Conservation (phyloP, 176 grass and related monocot species). For the Musa troglodytarum region DNA sequence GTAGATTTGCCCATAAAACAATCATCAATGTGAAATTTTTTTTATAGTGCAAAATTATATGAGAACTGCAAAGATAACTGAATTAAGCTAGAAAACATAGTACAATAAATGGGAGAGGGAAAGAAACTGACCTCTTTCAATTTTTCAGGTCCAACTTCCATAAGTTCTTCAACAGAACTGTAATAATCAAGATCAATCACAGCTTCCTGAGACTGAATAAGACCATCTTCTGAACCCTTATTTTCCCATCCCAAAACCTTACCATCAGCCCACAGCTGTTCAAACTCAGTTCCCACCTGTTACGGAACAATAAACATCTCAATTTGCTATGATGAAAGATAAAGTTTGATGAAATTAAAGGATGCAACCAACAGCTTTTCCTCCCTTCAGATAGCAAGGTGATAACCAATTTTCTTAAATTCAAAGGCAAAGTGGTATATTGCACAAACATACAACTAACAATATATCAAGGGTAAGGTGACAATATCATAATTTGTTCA, state of each 20-base stretch:
- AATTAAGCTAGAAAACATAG: not conserved
- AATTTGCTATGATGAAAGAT: not conserved
- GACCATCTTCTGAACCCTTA: constrained; percentile 39
- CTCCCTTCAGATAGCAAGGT: not conserved
- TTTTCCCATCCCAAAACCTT: constrained; percentile 61
- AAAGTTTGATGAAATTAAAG: not conserved
- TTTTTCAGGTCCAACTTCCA: constrained; percentile 73
- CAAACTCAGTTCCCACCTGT: constrained; percentile 81
- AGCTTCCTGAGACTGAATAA: constrained; percentile 25
- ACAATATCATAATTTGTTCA: not conserved
- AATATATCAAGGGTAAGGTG: not conserved
- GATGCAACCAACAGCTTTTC: not conserved
- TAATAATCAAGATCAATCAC: constrained; percentile 91
- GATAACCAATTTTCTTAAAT: not conserved
- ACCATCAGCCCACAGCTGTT: constrained; percentile 61
- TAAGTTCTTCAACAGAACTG: constrained; percentile 72
- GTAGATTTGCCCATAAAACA: not conserved
- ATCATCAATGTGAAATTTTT: not conserved
- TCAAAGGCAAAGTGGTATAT: not conserved
- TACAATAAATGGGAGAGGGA: not conserved
- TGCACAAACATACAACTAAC: not conserved
- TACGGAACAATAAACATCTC: not conserved
- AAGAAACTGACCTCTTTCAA: constrained; percentile 64
- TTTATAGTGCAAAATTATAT: not conserved
- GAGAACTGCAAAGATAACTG: not conserved